These are phyloP conservation scores for Cronartium quercuum DNA, from an alignment of 1,284 basidiomycete genomes.

Conservation along the genomic window DNA sequence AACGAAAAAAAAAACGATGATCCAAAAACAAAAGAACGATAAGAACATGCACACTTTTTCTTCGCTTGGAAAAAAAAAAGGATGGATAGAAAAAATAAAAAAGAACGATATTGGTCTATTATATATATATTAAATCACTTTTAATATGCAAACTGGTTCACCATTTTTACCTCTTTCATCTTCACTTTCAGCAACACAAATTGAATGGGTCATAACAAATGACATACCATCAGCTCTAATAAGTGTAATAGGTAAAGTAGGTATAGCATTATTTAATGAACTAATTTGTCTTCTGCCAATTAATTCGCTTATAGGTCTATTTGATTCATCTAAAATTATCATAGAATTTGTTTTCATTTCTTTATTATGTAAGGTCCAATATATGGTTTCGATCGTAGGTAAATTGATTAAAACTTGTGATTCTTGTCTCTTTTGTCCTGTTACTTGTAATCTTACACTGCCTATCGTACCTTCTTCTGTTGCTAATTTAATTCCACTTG, in stretches of 20 bases:
- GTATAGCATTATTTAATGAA: neutral
- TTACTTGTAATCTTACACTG: conserved; percentile 6
- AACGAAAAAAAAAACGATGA: too few species aligned
- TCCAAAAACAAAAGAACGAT: too few species aligned
- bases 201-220: conserved; percentile 29
- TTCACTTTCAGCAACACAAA: conserved; percentile 25
- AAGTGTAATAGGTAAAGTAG: conserved; percentile 28
- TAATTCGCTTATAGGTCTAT: conserved; percentile 29
- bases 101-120: neutral
- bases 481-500: conserved; percentile 20
- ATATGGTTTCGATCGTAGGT: conserved; percentile 28
- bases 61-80: neutral
- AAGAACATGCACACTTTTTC: too few species aligned
- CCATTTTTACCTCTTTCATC: neutral
- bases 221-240: conserved; percentile 34
- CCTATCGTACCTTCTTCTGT: neutral
- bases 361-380: conserved; percentile 36
- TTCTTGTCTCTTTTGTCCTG: conserved; percentile 4
- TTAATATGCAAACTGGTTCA: neutral
- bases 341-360: conserved; percentile 10
- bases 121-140: neutral
- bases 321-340: conserved; percentile 30
- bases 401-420: conserved; percentile 23
- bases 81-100: neutral
- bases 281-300: neutral